Conservation (phyloP, 345 rosid species). For the Viola odorata region DNA sequence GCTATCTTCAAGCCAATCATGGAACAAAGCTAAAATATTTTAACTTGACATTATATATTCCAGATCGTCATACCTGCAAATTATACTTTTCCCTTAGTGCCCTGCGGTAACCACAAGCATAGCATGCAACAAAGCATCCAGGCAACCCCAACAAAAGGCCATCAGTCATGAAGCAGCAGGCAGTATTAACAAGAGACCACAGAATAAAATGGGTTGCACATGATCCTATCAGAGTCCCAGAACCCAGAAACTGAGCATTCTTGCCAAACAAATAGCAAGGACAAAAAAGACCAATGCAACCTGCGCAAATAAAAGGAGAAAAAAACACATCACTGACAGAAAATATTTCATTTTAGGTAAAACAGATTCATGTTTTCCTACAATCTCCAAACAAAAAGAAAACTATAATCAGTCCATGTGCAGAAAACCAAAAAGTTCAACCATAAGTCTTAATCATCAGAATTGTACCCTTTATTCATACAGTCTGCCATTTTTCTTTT, state of each 20-base stretch:
- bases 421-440: background rate
- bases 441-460: background rate
- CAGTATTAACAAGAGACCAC: constrained; percentile 61
- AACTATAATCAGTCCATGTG: background rate
- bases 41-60: too few relatives aligned
- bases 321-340: background rate
- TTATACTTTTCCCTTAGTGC: constrained; percentile 61
- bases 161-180: constrained; percentile 65
- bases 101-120: constrained; percentile 79
- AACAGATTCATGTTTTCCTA: background rate
- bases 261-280: constrained; percentile 53
- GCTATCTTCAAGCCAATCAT: background rate
- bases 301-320: background rate
- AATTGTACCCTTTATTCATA: background rate
- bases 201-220: constrained; percentile 68
- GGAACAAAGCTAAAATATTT: background rate
- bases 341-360: background rate
- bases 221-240: constrained; percentile 79
- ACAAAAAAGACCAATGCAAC: background rate
- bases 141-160: constrained; percentile 72
- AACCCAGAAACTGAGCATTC: constrained; percentile 80
- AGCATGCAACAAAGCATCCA: constrained; percentile 80
- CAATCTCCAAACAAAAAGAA: background rate
- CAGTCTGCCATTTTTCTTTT: background rate
- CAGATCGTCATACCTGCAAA: constrained; percentile 45